Evolutionary conservation across 306 rosid genomes (phyloP), one percentile per base, ranked within the genome.

Genomic region (Vachellia collinsii): DNA sequence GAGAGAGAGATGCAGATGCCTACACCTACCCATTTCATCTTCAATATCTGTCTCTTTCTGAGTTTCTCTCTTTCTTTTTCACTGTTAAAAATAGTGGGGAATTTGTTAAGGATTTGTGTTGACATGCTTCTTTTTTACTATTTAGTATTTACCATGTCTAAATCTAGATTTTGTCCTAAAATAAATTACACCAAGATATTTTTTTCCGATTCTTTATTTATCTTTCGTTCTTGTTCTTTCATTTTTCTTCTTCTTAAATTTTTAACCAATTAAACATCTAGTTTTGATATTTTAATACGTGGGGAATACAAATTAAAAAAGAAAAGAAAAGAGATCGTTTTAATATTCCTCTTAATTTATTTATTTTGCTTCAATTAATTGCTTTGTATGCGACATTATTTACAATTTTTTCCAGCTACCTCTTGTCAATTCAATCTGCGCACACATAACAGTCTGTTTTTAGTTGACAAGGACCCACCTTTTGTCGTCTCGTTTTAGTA

Each of bases 141-240:
- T 38, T 67, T 74, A 39, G 47, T 50, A 10, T 1, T 58, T 74
- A 19, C 76, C 38, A 7, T 2, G 69, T 80, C 87, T 83, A 80
- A 80, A 73, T 83, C 83, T 43, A 83, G 81, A 83, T 25, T 77
- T 36, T 46, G 19, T 71, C 14, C 73, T 29, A 47, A 69, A 82
- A 64, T 38, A 69, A 82, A 64, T 38, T 70, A 75, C 63, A 8
- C 39, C 39, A 59, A 59, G 63, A 70, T 64, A 59, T 17, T 74
- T 50, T 50, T 29, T 66, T 50, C 13, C 50, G 25, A 6, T 34
- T 16, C 62, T 20, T 12, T 34, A 0, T 23, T 4, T 36, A 6
- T 59, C 7, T n/a, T 9, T 53, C 61, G 7, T 36, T 62, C 9
- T 4, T 62, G 3, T 66, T 10, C 16, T 58, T 4, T 8, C 3